A percentile compares a stretch with the other conserved stretches of the same genome.
These are phyloP conservation scores for Diutina rugosa DNA, from an alignment of 1,139 yeast genomes.

Conservation along the genomic window DNA sequence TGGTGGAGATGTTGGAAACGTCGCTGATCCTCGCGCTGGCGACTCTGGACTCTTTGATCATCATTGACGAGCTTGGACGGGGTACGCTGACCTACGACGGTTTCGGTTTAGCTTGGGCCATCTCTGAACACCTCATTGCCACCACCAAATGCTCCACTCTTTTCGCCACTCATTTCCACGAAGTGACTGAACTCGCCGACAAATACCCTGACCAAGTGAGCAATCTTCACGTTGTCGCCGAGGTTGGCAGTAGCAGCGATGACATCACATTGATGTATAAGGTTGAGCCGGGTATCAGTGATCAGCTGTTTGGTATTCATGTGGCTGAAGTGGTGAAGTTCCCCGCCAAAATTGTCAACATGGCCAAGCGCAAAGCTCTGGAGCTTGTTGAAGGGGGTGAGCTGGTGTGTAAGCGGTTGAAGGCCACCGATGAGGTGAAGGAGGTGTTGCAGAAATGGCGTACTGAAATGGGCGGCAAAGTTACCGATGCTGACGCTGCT, in stretches of 20 bases:
- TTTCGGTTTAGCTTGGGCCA: slow-evolving; percentile 95
- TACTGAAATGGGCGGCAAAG: neutral
- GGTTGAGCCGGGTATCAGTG: slow-evolving; percentile 86
- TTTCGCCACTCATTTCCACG: slow-evolving; percentile 97
- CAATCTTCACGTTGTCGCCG: slow-evolving; percentile 91
- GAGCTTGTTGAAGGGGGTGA: slow-evolving; percentile 62
- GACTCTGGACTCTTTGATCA: slow-evolving; percentile 68
- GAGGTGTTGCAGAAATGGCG: neutral
- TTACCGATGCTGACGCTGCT: neutral
- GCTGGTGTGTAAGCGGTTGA: slow-evolving; percentile 18
- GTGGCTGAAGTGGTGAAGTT: slow-evolving; percentile 93
- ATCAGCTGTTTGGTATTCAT: slow-evolving; percentile 93
- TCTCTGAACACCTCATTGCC: slow-evolving; percentile 70
- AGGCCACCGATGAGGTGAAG: neutral
- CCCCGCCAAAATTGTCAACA: slow-evolving; percentile 74
- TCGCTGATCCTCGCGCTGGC: slow-evolving; percentile 85
- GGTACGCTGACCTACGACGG: slow-evolving; percentile 98
- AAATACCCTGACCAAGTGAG: slow-evolving; percentile 44
- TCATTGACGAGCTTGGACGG: slow-evolving; percentile 90
- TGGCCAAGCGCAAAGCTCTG: slow-evolving; percentile 90
- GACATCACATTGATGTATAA: slow-evolving; percentile 82
- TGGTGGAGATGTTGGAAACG: slow-evolving; percentile 97
- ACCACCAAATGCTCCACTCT: slow-evolving; percentile 65
- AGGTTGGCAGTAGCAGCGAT: slow-evolving; percentile 43
- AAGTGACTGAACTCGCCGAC: slow-evolving; percentile 66